Base-by-base conservation (phyloP, 495 filamentous ascomycete genomes). In the Penicillium chermesinum region DNA sequence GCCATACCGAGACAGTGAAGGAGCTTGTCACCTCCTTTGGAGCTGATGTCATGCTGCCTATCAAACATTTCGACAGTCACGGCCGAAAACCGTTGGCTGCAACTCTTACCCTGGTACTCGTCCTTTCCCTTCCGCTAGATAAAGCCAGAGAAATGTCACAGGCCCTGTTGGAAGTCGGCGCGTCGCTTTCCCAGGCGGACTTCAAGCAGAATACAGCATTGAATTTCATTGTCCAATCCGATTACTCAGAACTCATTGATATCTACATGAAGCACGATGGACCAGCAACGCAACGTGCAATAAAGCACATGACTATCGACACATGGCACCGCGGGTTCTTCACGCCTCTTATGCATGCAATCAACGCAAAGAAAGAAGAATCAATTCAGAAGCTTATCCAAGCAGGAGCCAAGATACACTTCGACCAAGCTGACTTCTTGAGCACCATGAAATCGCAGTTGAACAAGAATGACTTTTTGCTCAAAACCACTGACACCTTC, bases 181-280 rank as follows among this genome's bases (percentile, higher is more conserved):
- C 85, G 7, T 86, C 84, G 1, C 80, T 79, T 33, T 80, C 84
- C 1, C 88, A 91, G 56, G 86, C 80, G 0, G 87, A 90, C 51
- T 53, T 73, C 18, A 62, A 73, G 25, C 71, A 78, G 0, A 57
- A 65, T 9, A 87, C 84, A 0, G 75, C 79, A 0, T 69, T 91
- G 41, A 77, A 89, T 44, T 87, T 72, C 54, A 62, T 71, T 30
- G 69, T 73, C 7, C 58, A 61, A 0, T 52, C 66, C 9, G 62
- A 71, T 9, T 66, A 70, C 19, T 47, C 56, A 2, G 73, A 81
- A 3, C 49, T 86, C n/a, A 54, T 89, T 3, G 71, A 83, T n/a
- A 50, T 72, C 2, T 73, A 85, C 19, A 64, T 78, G 37, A 64
- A 83, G 8, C 58, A 77, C n/a, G 86, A 89, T 52, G 66, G 65